phyloP scores from a whole-genome alignment of 2,329 filamentous ascomycete genomes.

The Aspergillus fructus region DNA sequence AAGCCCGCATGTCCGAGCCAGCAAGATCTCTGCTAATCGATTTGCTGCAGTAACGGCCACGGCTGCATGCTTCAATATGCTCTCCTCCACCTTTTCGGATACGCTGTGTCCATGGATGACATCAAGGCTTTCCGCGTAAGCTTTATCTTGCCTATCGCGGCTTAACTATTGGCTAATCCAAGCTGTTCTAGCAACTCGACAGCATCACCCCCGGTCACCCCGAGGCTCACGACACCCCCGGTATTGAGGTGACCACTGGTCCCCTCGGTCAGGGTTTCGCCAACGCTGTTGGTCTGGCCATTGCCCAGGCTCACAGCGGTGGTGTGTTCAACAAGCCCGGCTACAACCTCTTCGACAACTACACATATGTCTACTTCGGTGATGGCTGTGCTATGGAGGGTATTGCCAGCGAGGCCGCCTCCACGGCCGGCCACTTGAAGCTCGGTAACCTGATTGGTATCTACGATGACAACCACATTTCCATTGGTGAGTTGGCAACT shows the following conservation, averaged over 20 bases:
- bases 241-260: slow-evolving; percentile 96
- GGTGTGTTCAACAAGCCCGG: slow-evolving; percentile 96
- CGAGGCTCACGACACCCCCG: slow-evolving; percentile 93
- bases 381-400: slow-evolving; percentile 99
- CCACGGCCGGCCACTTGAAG: slow-evolving; percentile 91
- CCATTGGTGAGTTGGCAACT: slow-evolving; percentile 55
- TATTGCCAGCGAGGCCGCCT: slow-evolving; percentile 88
- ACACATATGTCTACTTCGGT: slow-evolving; percentile 95
- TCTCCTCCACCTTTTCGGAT: slow-evolving; percentile 94
- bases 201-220: slow-evolving; percentile 94
- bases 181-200: slow-evolving; percentile 57
- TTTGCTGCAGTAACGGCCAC: slow-evolving; percentile 77
- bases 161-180: not conserved
- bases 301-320: slow-evolving; percentile 88
- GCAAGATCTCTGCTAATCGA: slow-evolving; percentile 13
- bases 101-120: slow-evolving; percentile 81
- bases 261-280: slow-evolving; percentile 96
- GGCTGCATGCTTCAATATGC: slow-evolving; percentile 99
- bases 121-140: slow-evolving; percentile 94
- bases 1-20: not conserved
- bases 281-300: slow-evolving; percentile 96
- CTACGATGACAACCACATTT: slow-evolving; percentile 99
- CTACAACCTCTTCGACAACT: slow-evolving; percentile 88
- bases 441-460: slow-evolving; percentile 95
- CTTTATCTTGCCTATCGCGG: slow-evolving; percentile 19